These are phyloP conservation scores for Pseudomassariella vexata DNA, from an alignment of 2,329 filamentous ascomycete genomes.

Conservation along the genomic window DNA sequence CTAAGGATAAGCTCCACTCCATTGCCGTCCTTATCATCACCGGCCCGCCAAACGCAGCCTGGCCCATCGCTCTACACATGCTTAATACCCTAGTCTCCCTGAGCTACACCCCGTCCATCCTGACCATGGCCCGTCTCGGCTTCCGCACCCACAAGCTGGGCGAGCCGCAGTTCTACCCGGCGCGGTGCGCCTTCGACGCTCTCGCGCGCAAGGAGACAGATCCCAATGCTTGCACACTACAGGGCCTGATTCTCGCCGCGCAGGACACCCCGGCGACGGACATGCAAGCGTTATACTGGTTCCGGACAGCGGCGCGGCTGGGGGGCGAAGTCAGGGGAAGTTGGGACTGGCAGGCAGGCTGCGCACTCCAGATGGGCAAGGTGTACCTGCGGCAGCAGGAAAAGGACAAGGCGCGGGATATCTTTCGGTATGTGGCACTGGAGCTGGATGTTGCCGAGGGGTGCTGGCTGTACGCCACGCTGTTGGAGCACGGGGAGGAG, in stretches of 20 bases:
- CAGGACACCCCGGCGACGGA: conserved; percentile 6
- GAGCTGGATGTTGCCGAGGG: conserved; percentile 24
- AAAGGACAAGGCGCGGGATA: conserved; percentile 13
- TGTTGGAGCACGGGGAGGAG: conserved; percentile 17
- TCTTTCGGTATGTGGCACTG: conserved; percentile 17
- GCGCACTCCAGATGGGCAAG: conserved; percentile 22
- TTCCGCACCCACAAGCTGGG: conserved; percentile 8
- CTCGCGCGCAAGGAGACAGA: background rate
- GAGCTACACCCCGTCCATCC: conserved; percentile 28
- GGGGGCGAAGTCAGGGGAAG: conserved; percentile 6
- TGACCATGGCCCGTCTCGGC: conserved; percentile 23
- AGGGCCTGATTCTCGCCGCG: conserved; percentile 20
- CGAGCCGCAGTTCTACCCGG: conserved; percentile 12
- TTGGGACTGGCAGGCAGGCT: conserved; percentile 30
- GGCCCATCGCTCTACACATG: conserved; percentile 25
- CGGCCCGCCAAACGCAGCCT: conserved; percentile 4
- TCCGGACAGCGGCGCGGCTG: conserved; percentile 2
- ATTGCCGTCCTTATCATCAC: conserved; percentile 19
- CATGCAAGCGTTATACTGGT: conserved; percentile 3
- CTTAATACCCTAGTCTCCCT: conserved; percentile 24
- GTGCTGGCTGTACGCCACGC: conserved; percentile 19
- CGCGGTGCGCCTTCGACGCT: conserved; percentile 15
- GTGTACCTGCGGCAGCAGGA: conserved; percentile 18
- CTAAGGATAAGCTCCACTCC: conserved; percentile 30
- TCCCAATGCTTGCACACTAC: conserved; percentile 30